phyloP scores from a whole-genome alignment of 306 rosid species.

The Spatholobus suberectus region DNA sequence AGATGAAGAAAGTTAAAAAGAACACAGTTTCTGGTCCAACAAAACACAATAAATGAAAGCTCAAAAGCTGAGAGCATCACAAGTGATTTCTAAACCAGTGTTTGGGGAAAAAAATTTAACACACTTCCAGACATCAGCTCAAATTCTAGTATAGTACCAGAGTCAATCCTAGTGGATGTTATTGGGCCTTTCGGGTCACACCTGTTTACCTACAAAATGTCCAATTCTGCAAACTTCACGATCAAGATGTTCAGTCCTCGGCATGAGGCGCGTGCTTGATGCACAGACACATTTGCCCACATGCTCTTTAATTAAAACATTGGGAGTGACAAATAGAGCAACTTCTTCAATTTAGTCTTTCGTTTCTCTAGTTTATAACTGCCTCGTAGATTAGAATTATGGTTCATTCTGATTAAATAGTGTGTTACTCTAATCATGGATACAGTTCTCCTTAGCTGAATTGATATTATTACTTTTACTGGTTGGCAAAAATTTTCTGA shows the following conservation, averaged over 20 bases:
- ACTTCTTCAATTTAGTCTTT: conserved; percentile 13
- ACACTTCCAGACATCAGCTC: background rate
- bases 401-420: conserved; percentile 3
- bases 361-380: conserved; percentile 16
- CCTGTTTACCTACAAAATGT: no score
- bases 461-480: background rate
- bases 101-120: background rate
- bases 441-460: conserved; percentile 26
- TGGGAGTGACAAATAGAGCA: background rate
- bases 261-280: no score
- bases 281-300: background rate
- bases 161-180: no score
- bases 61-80: background rate
- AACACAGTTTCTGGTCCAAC: background rate
- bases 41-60: no score
- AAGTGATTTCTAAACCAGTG: background rate
- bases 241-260: no score
- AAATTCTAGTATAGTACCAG: no score
- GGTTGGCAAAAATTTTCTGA: background rate
- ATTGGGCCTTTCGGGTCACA: no score
- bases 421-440: conserved; percentile 31
- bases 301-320: conserved; percentile 20
- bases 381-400: conserved; percentile 2
- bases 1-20: conserved; percentile 16
- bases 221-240: no score